These are phyloP conservation scores for Neofusicoccum sp. DNA, from an alignment of 2,329 filamentous ascomycete species.

Conservation along the genomic window DNA sequence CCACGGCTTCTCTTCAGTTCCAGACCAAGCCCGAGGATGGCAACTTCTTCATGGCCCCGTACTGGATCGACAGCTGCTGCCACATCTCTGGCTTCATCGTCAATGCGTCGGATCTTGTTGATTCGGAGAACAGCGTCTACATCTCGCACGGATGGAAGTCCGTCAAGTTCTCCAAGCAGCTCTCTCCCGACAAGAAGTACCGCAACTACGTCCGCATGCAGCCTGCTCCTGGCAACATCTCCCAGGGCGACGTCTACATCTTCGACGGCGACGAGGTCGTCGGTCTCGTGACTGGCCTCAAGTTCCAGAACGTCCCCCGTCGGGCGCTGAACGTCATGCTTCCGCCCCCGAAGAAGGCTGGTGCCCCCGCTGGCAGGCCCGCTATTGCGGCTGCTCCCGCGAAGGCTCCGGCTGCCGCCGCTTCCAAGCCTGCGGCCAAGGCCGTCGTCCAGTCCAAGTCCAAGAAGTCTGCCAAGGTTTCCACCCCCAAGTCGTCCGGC, in stretches of 20 bases:
- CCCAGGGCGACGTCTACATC: constrained; percentile 60
- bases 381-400: constrained; percentile 35
- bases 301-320: constrained; percentile 67
- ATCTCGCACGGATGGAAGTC: constrained; percentile 63
- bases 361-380: constrained; percentile 36
- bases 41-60: constrained; percentile 58
- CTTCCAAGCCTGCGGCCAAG: constrained; percentile 41
- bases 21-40: constrained; percentile 54
- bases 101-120: constrained; percentile 58
- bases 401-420: constrained; percentile 34
- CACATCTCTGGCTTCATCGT: constrained; percentile 61
- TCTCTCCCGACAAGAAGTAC: constrained; percentile 54
- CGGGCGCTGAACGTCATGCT: constrained; percentile 65
- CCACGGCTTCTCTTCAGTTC: constrained; percentile 55
- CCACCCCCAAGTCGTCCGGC: constrained; percentile 44
- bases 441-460: not conserved
- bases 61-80: constrained; percentile 59
- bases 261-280: constrained; percentile 59
- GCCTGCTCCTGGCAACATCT: constrained; percentile 54
- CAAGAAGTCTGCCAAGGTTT: constrained; percentile 48
- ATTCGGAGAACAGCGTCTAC: constrained; percentile 59
- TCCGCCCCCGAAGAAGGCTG: constrained; percentile 54
- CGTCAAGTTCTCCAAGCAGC: constrained; percentile 55
- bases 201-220: constrained; percentile 64
- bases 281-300: constrained; percentile 60